A percentile compares a stretch with the other conserved stretches of the same genome.
phyloP scores from a whole-genome alignment of 75 land plant genomes.

The Pinus albicaulis region DNA sequence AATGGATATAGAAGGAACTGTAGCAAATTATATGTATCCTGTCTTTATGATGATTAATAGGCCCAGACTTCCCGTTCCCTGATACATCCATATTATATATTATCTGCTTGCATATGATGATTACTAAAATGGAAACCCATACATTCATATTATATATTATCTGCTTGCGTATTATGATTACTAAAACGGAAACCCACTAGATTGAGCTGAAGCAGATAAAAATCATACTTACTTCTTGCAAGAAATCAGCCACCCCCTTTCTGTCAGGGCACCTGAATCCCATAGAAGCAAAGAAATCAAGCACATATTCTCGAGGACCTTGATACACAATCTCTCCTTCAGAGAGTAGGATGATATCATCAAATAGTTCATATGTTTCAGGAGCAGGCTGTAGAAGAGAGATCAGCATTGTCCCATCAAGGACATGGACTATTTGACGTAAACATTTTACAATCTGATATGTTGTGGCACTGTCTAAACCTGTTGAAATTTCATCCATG shows the following conservation, averaged over 20 bases:
- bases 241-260: slow-evolving; percentile 38
- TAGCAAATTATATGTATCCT: too few relatives aligned
- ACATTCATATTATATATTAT: too few relatives aligned
- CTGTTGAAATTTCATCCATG: slow-evolving; percentile 74
- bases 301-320: slow-evolving; percentile 67
- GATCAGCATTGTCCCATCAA: slow-evolving; percentile 22
- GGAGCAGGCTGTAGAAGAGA: slow-evolving; percentile 42
- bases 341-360: slow-evolving; percentile 66
- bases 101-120: too few relatives aligned
- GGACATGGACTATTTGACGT: slow-evolving; percentile 24
- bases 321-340: slow-evolving; percentile 71
- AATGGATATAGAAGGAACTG: too few relatives aligned
- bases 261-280: slow-evolving; percentile 41
- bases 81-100: too few relatives aligned
- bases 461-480: slow-evolving; percentile 70
- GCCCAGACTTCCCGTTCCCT: too few relatives aligned
- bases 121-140: too few relatives aligned
- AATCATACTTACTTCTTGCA: slow-evolving; percentile 29
- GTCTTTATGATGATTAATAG: too few relatives aligned
- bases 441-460: slow-evolving; percentile 56
- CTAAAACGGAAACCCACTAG: too few relatives aligned
- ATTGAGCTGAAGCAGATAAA: background rate
- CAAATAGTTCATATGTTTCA: slow-evolving; percentile 49
- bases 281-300: slow-evolving; percentile 26
- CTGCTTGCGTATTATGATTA: background rate